These are phyloP conservation scores for Mucor saturninus DNA, from an alignment of 371 early-diverging fungal genomes.

Conservation along the genomic window DNA sequence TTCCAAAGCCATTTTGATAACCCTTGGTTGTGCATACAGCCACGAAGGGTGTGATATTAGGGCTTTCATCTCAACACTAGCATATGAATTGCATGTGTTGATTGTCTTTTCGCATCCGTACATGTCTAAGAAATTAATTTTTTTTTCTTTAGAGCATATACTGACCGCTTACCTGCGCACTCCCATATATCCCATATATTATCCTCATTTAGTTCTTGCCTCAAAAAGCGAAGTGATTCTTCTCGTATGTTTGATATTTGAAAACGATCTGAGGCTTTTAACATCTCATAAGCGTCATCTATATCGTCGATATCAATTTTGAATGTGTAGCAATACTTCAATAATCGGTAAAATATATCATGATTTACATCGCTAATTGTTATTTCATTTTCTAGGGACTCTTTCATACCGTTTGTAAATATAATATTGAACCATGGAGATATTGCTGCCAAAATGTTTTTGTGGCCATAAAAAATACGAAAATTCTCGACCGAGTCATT, in stretches of 20 bases:
- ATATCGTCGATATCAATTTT: conserved; percentile 41
- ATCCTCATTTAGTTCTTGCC: conserved; percentile 39
- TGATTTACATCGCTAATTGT: conserved; percentile 51
- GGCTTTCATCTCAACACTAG: conserved; percentile 40
- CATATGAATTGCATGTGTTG: conserved; percentile 45
- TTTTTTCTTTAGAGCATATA: not conserved
- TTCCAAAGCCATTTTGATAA: conserved; percentile 50
- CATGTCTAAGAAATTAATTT: conserved; percentile 25
- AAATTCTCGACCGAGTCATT: conserved; percentile 24
- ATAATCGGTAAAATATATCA: conserved; percentile 46
- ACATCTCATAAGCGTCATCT: conserved; percentile 51
- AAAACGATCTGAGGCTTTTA: conserved; percentile 60
- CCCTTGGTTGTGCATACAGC: conserved; percentile 50
- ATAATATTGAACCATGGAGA: conserved; percentile 63
- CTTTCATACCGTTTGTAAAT: conserved; percentile 68
- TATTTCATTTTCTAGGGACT: conserved; percentile 55
- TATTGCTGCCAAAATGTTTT: conserved; percentile 54
- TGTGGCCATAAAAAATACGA: conserved; percentile 56
- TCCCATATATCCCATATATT: conserved; percentile 67
- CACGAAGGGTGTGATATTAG: conserved; percentile 46
- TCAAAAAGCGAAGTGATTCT: conserved; percentile 53
- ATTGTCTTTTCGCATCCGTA: conserved; percentile 46
- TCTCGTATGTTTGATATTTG: conserved; percentile 49
- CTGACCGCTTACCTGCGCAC: conserved; percentile 41
- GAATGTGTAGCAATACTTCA: conserved; percentile 59